Conservation (phyloP, 164 flowering plant genomes). For the Chloranthus sessilifolius region DNA sequence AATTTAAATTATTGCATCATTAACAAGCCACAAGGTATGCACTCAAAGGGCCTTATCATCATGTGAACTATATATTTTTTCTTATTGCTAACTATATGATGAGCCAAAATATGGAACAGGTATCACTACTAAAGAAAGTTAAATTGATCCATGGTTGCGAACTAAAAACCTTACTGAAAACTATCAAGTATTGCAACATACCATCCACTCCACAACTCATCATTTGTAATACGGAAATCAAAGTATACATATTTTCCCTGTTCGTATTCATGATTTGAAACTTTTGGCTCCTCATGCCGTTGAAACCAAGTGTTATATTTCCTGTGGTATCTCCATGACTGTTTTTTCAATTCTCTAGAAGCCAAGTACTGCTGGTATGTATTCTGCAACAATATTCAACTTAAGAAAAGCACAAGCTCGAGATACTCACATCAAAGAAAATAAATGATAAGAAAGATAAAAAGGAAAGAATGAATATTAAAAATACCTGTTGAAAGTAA, state of each 20-base stretch:
- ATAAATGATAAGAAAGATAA: not conserved
- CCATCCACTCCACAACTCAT: slow-evolving; percentile 85
- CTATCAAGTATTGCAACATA: slow-evolving; percentile 35
- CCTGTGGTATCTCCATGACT: slow-evolving; percentile 96
- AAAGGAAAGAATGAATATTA: not conserved
- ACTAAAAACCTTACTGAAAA: too few relatives aligned
- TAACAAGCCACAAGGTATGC: too few relatives aligned
- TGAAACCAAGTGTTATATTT: slow-evolving; percentile 98
- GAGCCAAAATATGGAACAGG: too few relatives aligned
- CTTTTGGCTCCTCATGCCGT: slow-evolving; percentile 92
- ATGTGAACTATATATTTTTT: too few relatives aligned
- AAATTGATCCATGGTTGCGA: too few relatives aligned
- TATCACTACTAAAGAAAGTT: too few relatives aligned
- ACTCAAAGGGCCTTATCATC: too few relatives aligned
- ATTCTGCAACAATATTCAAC: slow-evolving; percentile 44
- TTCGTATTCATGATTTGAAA: slow-evolving; percentile 91
- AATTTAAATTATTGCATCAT: too few relatives aligned
- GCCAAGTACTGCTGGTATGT: slow-evolving; percentile 97
- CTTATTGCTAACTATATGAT: too few relatives aligned
- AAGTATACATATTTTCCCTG: slow-evolving; percentile 96
- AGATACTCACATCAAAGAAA: not conserved
- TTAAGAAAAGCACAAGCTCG: not conserved
- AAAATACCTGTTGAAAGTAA: slow-evolving; percentile 82
- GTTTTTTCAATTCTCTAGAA: slow-evolving; percentile 92
- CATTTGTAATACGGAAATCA: slow-evolving; percentile 74